Evolutionary conservation across 1,284 basidiomycete species (phyloP), one percentile per base, ranked within the genome.

Genomic region (Stereum hirsutum): DNA sequence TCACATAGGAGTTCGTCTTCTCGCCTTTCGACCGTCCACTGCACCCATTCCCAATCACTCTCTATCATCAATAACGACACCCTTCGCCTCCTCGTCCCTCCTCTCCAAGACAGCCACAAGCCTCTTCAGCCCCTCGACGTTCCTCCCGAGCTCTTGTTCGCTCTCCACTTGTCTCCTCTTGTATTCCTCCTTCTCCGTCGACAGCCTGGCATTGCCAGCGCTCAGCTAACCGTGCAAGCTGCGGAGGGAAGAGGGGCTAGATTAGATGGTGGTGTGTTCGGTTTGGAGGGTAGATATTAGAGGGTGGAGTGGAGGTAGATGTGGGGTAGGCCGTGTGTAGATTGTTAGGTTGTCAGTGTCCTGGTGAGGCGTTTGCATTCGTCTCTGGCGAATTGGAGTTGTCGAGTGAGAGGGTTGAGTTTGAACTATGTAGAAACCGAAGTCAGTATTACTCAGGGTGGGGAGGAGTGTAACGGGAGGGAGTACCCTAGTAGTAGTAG

Each of bases 81-180:
- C 72, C 61, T 85, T 85, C 12, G 85, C 74, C 50, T 90, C 80
- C 34, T 76, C 74, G 58, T 92, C 89, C 24, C 90, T 74, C 47
- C 82, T 81, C 56, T 94, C 88, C 71, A 93, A 81, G 68, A 92
- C 75, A 14, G 70, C 65, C 15, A 89, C 78, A 14, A 93, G 66
- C 31, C 88, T 70, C 45, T 77, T 75, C 51, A 91, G 66, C 12
- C 78, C 77, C 24, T 72, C 76, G 1, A 80, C 79, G 58, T 94
- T 89, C 45, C 72, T 75, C 0, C 80, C 72, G 59, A 87, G 91
- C 2, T 78, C 79, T 0, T 79, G 78, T 52, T 91, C 88, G 52
- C 88, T 81, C 52, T 89, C 81, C 1, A 85, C 87, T 6, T 89
- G 66, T 46, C 81, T 80, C 5, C 78, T 76, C 31, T 76, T 77